These are phyloP conservation scores for Dioscorea cayenensis DNA, from an alignment of 116 monocot species.

Conservation along the genomic window DNA sequence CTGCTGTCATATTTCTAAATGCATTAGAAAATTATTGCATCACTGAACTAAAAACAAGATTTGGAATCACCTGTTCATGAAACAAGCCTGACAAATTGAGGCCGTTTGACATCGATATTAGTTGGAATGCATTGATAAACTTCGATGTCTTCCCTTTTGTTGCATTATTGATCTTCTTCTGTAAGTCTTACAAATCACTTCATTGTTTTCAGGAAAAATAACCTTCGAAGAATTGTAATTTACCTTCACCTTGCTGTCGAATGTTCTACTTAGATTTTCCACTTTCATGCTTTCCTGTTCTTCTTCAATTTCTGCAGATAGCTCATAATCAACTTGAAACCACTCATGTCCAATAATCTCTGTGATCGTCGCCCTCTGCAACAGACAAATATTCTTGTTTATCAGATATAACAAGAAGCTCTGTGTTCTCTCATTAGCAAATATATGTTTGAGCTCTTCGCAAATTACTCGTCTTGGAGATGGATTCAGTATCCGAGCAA, in stretches of 20 bases:
- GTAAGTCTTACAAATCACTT: neutral
- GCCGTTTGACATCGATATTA: conserved; percentile 62
- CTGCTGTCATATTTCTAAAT: conserved; percentile 11
- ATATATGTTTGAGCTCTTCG: neutral
- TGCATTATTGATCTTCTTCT: conserved; percentile 13
- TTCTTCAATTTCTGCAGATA: conserved; percentile 22
- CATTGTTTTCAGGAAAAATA: neutral
- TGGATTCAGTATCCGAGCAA: conserved; percentile 48
- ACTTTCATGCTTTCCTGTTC: conserved; percentile 13
- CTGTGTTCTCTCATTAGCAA: neutral
- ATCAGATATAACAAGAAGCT: neutral
- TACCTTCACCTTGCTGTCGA: neutral
- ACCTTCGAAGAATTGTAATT: too few species aligned
- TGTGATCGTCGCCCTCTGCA: conserved; percentile 44
- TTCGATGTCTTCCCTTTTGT: conserved; percentile 2
- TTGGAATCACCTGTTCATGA: conserved; percentile 35
- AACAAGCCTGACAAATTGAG: conserved; percentile 69
- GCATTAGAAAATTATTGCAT: neutral
- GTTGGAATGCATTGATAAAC: conserved; percentile 72
- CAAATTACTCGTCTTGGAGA: conserved; percentile 23
- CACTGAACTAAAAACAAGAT: neutral
- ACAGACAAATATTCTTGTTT: conserved; percentile 3
- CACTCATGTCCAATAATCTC: conserved; percentile 53
- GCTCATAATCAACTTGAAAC: conserved; percentile 46
- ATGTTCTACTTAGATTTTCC: conserved; percentile 6